A percentile compares a stretch with the other conserved stretches of the same genome.
These are phyloP conservation scores for Lactarius indigo DNA, from an alignment of 768 basidiomycete genomes.

Conservation along the genomic window DNA sequence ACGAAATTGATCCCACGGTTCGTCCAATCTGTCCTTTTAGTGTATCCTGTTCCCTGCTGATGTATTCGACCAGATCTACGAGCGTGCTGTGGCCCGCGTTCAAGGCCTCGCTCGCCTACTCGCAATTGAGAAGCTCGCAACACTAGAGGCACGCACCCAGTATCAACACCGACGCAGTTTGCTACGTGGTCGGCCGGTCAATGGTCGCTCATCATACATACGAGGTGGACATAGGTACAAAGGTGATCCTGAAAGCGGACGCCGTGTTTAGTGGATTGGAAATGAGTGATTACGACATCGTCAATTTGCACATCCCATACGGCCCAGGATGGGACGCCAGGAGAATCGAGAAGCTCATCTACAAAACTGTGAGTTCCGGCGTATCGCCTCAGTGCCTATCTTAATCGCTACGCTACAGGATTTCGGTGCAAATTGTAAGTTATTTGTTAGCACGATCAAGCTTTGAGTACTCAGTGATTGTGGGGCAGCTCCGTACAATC, in stretches of 20 bases:
- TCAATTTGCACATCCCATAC: conserved; percentile 55
- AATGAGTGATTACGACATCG: conserved; percentile 56
- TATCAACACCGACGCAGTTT: conserved; percentile 47
- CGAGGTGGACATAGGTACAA: conserved; percentile 40
- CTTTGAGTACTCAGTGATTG: background rate
- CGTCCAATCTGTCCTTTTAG: conserved; percentile 12
- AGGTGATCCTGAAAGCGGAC: conserved; percentile 52
- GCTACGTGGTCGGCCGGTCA: conserved; percentile 48
- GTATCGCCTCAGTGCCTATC: background rate
- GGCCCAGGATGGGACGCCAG: conserved; percentile 57
- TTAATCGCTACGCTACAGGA: conserved; percentile 36
- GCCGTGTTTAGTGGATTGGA: conserved; percentile 42
- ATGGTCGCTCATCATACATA: background rate
- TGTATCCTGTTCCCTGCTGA: background rate
- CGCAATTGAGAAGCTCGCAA: conserved; percentile 53
- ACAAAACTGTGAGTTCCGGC: conserved; percentile 44
- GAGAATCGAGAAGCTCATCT: conserved; percentile 53
- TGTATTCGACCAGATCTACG: conserved; percentile 45
- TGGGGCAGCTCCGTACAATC: conserved; percentile 53
- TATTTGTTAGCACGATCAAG: conserved; percentile 17
- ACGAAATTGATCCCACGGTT: conserved; percentile 58
- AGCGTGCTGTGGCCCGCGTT: conserved; percentile 52
- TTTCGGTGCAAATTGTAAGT: conserved; percentile 51
- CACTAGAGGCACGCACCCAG: conserved; percentile 40
- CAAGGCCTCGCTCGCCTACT: conserved; percentile 60